Percentiles rank a stretch among this genome's conserved stretches.
These are phyloP conservation scores for Clonostachys byssicola DNA, from an alignment of 2,329 filamentous ascomycete species.

Conservation along the genomic window DNA sequence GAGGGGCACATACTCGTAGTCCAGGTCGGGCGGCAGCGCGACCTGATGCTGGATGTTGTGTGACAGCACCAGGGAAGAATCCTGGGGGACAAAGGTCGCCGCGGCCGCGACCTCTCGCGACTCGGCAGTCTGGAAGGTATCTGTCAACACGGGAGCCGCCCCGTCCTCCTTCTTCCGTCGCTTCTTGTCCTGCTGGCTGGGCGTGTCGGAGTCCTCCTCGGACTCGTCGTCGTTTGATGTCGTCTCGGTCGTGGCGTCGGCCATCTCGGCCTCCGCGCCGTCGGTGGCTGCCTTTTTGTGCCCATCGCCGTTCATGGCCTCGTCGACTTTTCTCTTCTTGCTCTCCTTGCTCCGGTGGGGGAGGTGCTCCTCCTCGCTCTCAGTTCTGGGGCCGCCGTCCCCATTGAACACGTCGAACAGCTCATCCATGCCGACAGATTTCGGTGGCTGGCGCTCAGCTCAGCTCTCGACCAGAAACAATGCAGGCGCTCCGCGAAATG, in stretches of 20 bases:
- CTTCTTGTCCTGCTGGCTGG: slow-evolving; percentile 56
- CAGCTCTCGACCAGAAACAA: not conserved
- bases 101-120: slow-evolving; percentile 85
- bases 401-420: slow-evolving; percentile 82
- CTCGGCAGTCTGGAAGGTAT: slow-evolving; percentile 92
- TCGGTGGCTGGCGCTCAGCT: not conserved
- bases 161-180: slow-evolving; percentile 60
- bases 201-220: slow-evolving; percentile 32
- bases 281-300: slow-evolving; percentile 4
- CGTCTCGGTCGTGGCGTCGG: slow-evolving; percentile 31
- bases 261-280: slow-evolving; percentile 22
- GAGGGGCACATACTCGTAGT: slow-evolving; percentile 93
- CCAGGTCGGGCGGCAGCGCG: slow-evolving; percentile 85
- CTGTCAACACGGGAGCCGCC: slow-evolving; percentile 75
- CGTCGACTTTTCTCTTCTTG: slow-evolving; percentile 86
- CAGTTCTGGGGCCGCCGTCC: slow-evolving; percentile 32
- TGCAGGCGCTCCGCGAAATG: not conserved
- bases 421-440: slow-evolving; percentile 58
- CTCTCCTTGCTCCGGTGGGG: slow-evolving; percentile 39
- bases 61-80: slow-evolving; percentile 75
- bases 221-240: slow-evolving; percentile 25
- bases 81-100: slow-evolving; percentile 60
- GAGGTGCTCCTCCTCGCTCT: slow-evolving; percentile 36
- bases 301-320: slow-evolving; percentile 58
- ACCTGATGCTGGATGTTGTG: slow-evolving; percentile 99